Base-by-base conservation (phyloP, 805 yeast genomes). In the Metschnikowia shivogae region DNA sequence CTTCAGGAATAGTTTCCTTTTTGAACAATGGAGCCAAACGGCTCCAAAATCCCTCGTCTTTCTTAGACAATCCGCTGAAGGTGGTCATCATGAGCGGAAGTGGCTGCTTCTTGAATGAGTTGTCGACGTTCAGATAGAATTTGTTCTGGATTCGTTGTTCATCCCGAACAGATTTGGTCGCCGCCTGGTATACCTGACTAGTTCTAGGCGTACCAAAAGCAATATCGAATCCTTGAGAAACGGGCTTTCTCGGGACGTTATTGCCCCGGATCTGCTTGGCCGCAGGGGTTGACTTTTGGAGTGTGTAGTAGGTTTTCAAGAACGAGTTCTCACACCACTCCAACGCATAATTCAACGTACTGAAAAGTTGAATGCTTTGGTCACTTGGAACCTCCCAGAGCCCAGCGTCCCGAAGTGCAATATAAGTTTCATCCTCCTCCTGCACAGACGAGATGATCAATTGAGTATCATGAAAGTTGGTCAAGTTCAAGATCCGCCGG, bases 251-350 rank as follows among this genome's bases (percentile, higher is more conserved):
- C 35, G 29, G 45, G 13, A 24, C 6, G 31, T 31, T 42, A 14
- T 38, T 26, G 7, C 50, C 53, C 6, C 50, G 36, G 22, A 47
- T 48, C n/a, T 36, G 47, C 13, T 45, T 47, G 22, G 49, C 17
- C 2, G 32, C 39, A 14, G 44, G 51, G 42, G 47, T 47, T 27
- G 63, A 64, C 20, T 65, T 49, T 55, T 61, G 57, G 32, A 65
- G 52, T 33, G 59, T 45, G 53, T 74, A 80, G 61, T 83, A 84
- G 26, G 81, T 78, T 41, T 77, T 72, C 56, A 93, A 73, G 55
- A 90, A 89, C 55, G 84, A 83, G 65, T 93, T 92, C 63, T 93
- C 99, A 70, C 97, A 89, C 96, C 96, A 92, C 64, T 93, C 98
- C 35, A 93, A 73, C 0, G 96, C 96, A 44, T 85, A 78, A 60